These are phyloP conservation scores for Saccharomyces hybrid DNA, from an alignment of 1,139 yeast species.

Conservation along the genomic window DNA sequence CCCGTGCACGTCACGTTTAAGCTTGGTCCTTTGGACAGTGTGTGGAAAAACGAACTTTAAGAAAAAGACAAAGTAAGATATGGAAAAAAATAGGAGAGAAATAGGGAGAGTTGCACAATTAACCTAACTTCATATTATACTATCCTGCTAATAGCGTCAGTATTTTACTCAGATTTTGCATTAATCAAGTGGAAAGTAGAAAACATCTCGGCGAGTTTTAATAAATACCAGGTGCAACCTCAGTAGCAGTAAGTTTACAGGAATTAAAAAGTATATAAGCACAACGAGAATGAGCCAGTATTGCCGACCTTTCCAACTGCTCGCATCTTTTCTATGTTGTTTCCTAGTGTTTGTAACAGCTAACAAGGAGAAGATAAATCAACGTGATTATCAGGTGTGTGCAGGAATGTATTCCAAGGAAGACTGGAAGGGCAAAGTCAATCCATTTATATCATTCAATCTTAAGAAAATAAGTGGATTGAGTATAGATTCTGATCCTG, in stretches of 20 bases:
- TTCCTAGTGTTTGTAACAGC: conserved; percentile 30
- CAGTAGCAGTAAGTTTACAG: neutral
- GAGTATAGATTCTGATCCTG: conserved; percentile 32
- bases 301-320: neutral
- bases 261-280: neutral
- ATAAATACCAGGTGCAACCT: no score
- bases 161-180: neutral
- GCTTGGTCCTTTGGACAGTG: neutral
- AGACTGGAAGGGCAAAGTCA: conserved; percentile 77
- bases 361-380: conserved; percentile 44
- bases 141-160: neutral
- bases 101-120: neutral
- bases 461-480: conserved; percentile 37
- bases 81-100: neutral
- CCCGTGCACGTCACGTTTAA: neutral
- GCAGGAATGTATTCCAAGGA: conserved; percentile 82
- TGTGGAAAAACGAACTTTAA: neutral
- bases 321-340: neutral
- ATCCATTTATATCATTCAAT: conserved; percentile 54
- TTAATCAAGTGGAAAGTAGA: neutral
- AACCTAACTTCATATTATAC: neutral
- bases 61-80: neutral
- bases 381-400: conserved; percentile 57
- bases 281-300: neutral
- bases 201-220: no score